Evolutionary conservation across 2,329 filamentous ascomycete species (phyloP), one percentile per base, ranked within the genome.

Genomic region (Colletotrichum tabaci): DNA sequence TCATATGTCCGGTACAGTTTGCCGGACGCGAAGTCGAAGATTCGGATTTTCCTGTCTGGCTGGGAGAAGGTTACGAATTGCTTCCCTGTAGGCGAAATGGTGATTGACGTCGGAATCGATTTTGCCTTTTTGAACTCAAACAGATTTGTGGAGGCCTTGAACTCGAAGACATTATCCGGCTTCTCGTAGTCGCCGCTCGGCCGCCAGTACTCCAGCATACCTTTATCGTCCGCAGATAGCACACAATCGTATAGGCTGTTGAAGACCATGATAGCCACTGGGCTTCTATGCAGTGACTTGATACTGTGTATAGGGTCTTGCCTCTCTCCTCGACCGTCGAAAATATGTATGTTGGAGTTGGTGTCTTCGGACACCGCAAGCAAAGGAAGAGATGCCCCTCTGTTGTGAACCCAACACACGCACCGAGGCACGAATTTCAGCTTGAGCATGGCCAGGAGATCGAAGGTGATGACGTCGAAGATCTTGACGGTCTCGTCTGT

Each of bases 81-180:
- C 68, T 93, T 89, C 6, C 96, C 95, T 0, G 92, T 92, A 0
- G 95, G 95, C 0, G 96, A 98, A 57, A 99, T 89, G 0, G 93
- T 94, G 60, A 99, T 86, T 13, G 93, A 94, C 4, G 91, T 90
- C 0, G 96, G 95, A 0, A 92, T 89, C 0, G 95, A 93, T 81
- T 98, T 98, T 61, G 94, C 89, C 82, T 98, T 98, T 79, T 97
- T 98, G 85, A 99, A 98, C 64, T 98, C 96, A 78, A 98, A 99
- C 1, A 99, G 87, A 77, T 94, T 96, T 3, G 96, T 99, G 1
- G 93, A 92, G 79, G 94, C 97, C 83, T 99, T 99, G 84, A 95
- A 94, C 75, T 94, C 89, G 80, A 97, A 99, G 21, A 99, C 95
- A 63, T 90, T 94, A 75, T 95, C 92, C 0, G 96, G 96, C 81